phyloP scores from a whole-genome alignment of 2,329 filamentous ascomycete species.

The Venturia oleaginea region DNA sequence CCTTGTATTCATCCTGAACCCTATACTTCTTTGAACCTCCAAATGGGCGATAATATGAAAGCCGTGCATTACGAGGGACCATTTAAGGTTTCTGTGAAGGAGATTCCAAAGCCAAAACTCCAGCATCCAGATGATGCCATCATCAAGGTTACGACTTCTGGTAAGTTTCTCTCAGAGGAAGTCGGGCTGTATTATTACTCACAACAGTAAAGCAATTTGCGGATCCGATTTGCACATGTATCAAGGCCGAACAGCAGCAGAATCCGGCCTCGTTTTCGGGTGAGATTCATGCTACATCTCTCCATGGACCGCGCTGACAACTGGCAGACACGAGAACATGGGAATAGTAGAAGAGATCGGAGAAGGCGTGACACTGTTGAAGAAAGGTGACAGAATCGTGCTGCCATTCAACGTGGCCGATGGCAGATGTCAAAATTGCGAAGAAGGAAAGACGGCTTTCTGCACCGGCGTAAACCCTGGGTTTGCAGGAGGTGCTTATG shows the following conservation, averaged over 20 bases:
- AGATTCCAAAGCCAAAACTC: constrained; percentile 49
- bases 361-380: constrained; percentile 49
- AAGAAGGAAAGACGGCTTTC: constrained; percentile 55
- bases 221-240: constrained; percentile 50
- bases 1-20: neutral
- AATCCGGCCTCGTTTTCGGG: constrained; percentile 51
- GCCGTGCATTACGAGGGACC: constrained; percentile 55
- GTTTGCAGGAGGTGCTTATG: constrained; percentile 50
- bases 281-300: neutral
- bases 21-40: neutral
- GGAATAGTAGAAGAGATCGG: constrained; percentile 48
- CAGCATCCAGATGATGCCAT: constrained; percentile 57
- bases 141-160: constrained; percentile 55
- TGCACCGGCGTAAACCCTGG: constrained; percentile 56
- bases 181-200: neutral
- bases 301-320: neutral
- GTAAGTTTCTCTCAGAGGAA: constrained; percentile 21
- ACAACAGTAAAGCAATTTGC: constrained; percentile 32
- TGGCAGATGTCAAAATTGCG: constrained; percentile 54
- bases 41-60: constrained; percentile 39
- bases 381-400: constrained; percentile 55
- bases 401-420: constrained; percentile 59
- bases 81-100: constrained; percentile 53
- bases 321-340: constrained; percentile 48
- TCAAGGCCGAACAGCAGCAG: constrained; percentile 54